phyloP scores from a whole-genome alignment of 176 grass and related monocot species.

The Guadua angustifolia region DNA sequence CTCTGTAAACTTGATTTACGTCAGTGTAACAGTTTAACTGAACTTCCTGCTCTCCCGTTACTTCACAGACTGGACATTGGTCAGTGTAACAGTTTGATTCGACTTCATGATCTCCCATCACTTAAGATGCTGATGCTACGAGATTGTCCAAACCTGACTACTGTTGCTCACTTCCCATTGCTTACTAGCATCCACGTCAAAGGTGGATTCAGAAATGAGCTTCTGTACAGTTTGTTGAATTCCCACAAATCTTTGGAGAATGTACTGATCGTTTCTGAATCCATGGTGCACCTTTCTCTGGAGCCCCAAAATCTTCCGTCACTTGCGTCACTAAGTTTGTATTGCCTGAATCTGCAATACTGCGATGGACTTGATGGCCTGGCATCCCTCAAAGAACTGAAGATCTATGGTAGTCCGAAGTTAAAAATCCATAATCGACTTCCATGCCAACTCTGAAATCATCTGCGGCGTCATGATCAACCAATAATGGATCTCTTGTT shows the following conservation, averaged over 20 bases:
- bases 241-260: neutral
- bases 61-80: neutral
- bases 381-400: slow-evolving; percentile 11
- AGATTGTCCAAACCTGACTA: neutral
- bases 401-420: slow-evolving; percentile 10
- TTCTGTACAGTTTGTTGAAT: neutral
- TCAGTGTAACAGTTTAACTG: neutral
- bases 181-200: slow-evolving; percentile 11
- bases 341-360: slow-evolving; percentile 14
- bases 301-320: neutral
- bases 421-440: neutral
- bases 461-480: neutral
- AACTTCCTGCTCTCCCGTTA: neutral
- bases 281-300: neutral
- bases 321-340: neutral
- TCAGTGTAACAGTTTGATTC: neutral
- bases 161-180: neutral
- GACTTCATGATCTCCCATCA: neutral
- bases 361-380: slow-evolving; percentile 12
- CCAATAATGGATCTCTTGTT: neutral
- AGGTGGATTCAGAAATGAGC: neutral
- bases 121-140: neutral
- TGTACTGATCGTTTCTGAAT: slow-evolving; percentile 16
- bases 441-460: neutral
- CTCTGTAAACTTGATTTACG: neutral